phyloP scores from a whole-genome alignment of 1,284 basidiomycete species.

The Athelia sp. region DNA sequence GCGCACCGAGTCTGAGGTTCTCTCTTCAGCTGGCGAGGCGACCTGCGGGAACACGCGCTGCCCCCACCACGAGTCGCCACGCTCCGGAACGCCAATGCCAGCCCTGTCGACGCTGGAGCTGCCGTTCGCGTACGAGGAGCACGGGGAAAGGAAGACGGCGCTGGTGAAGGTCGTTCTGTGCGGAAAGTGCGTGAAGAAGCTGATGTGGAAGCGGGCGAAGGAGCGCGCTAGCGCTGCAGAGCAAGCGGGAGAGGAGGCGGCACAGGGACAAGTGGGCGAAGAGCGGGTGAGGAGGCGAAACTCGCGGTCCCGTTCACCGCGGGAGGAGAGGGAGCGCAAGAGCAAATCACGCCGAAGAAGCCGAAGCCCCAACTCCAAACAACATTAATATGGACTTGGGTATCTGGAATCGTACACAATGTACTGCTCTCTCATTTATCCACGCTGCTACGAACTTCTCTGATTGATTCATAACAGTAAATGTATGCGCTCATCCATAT shows the following conservation, averaged over 20 bases:
- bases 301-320: conserved; percentile 16
- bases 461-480: no score
- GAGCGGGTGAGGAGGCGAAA: conserved; percentile 3
- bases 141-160: conserved; percentile 69
- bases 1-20: conserved; percentile 86
- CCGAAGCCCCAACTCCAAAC: not conserved
- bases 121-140: conserved; percentile 84
- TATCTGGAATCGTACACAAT: no score
- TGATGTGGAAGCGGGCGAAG: conserved; percentile 79
- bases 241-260: not conserved
- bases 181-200: conserved; percentile 68
- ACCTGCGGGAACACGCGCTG: conserved; percentile 89
- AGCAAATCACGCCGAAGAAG: conserved; percentile 7
- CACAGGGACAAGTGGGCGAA: not conserved
- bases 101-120: conserved; percentile 71
- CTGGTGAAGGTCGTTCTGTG: conserved; percentile 90
- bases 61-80: conserved; percentile 46
- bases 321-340: not conserved
- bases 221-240: conserved; percentile 41
- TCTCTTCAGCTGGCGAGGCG: conserved; percentile 77
- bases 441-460: no score
- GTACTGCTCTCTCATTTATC: no score
- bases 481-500: no score
- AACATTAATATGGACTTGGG: not conserved
- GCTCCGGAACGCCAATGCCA: conserved; percentile 16